Base-by-base conservation (phyloP, 495 filamentous ascomycete genomes). In the Lasiosphaeris hirsuta region DNA sequence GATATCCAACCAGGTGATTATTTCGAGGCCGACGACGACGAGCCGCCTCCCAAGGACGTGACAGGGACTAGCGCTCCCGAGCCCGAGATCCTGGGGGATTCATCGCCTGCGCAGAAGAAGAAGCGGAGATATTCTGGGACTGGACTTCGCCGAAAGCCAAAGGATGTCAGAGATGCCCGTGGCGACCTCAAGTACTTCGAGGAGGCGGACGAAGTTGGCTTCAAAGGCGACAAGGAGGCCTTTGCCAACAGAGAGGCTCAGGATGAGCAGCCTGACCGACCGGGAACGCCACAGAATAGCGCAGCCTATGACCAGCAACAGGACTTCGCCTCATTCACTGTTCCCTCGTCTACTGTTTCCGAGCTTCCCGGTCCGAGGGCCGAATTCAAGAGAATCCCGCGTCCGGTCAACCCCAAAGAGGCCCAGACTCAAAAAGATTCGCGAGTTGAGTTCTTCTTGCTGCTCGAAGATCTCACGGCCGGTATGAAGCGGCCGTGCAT, bases 401-500 rank as follows among this genome's bases (percentile, higher is more conserved):
- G 76, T 46, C 69, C 77, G 65, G 47, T 83, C 54, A 93, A 94
- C 64, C 89, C 90, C 1, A 90, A 90, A 66, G 84, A 94, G 67
- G 90, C 90, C 0, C 89, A 91, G 60, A 81, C 84, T 18, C 76
- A 78, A 63, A 73, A 62, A 18, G 75, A 80, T 51, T 78, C 78
- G 13, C 81, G 93, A 13, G 88, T 94, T 19, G 89, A 96, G 67
- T 93, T 92, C 63, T 98, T 98, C 71, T 78, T 98, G 7, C 79
- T 98, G 0, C 77, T 98, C n/a, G 94, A 98, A 72, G 94, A 98
- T 68, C 82, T 98, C 33, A 98, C 94, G 2, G 90, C 94, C 6
- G 94, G 94, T 36, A 97, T 98, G 93, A 90, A 89, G 66, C 86
- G 88, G 35, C 94, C 94, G 10, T 97, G 94, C 72, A 94, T 97